phyloP scores from a whole-genome alignment of 129 eudicot species.

The Escallonia rubra region DNA sequence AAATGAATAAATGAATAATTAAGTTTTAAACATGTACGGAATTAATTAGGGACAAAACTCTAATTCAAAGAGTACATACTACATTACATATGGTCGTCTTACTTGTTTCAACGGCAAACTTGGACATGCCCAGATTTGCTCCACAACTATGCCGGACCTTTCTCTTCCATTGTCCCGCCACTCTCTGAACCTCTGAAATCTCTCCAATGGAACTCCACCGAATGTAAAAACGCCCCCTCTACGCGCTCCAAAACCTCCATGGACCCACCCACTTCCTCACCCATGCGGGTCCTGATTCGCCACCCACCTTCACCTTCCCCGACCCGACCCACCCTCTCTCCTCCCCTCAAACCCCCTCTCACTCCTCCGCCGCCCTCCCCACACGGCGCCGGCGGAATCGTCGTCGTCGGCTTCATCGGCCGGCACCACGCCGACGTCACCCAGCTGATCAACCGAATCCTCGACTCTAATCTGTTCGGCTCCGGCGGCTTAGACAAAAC shows the following conservation, averaged over 20 bases:
- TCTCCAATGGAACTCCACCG: slow-evolving; percentile 19
- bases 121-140: no score
- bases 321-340: slow-evolving; percentile 13
- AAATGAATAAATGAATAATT: no score
- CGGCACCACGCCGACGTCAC: slow-evolving; percentile 46
- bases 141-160: no score
- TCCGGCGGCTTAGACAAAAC: slow-evolving; percentile 51
- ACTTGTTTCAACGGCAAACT: neutral
- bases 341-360: slow-evolving; percentile 9
- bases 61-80: no score
- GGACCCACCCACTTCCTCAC: slow-evolving; percentile 57
- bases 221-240: slow-evolving; percentile 23
- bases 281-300: slow-evolving; percentile 73
- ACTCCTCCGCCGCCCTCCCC: slow-evolving; percentile 23
- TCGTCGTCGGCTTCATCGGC: slow-evolving; percentile 83
- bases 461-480: slow-evolving; percentile 77
- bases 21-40: no score
- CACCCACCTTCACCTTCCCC: slow-evolving; percentile 43
- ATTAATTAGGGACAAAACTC: no score
- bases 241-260: slow-evolving; percentile 18
- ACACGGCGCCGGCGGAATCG: slow-evolving; percentile 44
- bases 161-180: no score
- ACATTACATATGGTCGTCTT: neutral
- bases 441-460: slow-evolving; percentile 64
- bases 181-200: neutral